phyloP scores from a whole-genome alignment of 148 eudicot genomes.

The Hydrangea macrophylla region DNA sequence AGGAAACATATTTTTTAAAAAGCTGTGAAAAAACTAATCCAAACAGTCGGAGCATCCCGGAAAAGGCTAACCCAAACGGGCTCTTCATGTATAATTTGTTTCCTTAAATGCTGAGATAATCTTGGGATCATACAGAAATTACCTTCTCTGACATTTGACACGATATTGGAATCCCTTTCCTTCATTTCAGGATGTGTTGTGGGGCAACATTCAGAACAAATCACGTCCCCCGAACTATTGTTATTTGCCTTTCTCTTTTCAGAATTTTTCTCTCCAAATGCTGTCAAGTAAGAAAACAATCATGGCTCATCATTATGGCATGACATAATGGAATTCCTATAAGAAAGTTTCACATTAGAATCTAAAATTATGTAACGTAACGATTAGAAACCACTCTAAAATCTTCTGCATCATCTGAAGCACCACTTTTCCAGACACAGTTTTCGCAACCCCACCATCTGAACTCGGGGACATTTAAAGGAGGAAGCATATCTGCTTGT shows the following conservation, averaged over 20 bases:
- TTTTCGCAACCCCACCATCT: constrained; percentile 25
- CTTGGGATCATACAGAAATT: neutral
- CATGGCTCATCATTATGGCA: constrained; percentile 6
- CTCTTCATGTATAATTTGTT: neutral
- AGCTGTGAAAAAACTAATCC: too few relatives aligned
- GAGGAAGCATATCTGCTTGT: constrained; percentile 19
- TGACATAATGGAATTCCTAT: neutral
- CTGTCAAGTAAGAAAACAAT: constrained; percentile 15
- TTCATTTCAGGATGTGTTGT: neutral
- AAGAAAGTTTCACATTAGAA: neutral
- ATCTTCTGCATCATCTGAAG: constrained; percentile 11
- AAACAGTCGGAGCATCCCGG: too few relatives aligned
- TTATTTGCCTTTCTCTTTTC: constrained; percentile 8
- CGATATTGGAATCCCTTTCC: constrained; percentile 2
- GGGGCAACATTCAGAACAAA: constrained; percentile 11
- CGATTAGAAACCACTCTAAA: constrained; percentile 16
- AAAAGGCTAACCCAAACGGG: too few relatives aligned
- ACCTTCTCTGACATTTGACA: constrained; percentile 15
- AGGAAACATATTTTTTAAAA: too few relatives aligned
- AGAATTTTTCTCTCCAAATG: constrained; percentile 12
- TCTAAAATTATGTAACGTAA: neutral
- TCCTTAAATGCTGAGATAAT: neutral
- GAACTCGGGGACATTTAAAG: constrained; percentile 18
- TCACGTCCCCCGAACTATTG: constrained; percentile 4
- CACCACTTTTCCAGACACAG: constrained; percentile 14